Evolutionary conservation across 441 rosid genomes (phyloP).

Genomic region (Sinapis alba): DNA sequence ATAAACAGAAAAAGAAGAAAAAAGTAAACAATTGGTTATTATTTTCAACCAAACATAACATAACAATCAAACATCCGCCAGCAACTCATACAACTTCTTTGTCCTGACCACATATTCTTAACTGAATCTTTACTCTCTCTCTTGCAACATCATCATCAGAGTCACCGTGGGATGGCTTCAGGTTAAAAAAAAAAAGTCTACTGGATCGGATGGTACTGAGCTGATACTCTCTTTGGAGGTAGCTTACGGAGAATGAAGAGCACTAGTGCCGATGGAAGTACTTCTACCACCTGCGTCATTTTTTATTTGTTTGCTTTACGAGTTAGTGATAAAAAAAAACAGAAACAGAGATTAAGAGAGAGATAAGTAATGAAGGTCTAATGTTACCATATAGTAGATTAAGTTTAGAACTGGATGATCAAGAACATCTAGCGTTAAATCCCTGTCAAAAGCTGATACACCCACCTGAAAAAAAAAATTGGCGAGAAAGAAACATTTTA

Average conservation of each 20-base stretch:
- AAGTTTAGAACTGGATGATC: constrained; percentile 71
- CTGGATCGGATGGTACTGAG: constrained; percentile 73
- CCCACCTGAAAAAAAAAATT: constrained; percentile 69
- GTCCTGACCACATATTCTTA: not conserved
- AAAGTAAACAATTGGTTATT: not conserved
- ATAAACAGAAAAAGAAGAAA: not conserved
- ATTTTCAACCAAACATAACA: not conserved
- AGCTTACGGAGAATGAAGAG: constrained; percentile 68
- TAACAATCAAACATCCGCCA: constrained; percentile 21
- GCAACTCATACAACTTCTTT: not conserved
- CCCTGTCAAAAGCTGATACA: constrained; percentile 63
- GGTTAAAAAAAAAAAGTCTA: constrained; percentile 23
- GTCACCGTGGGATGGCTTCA: constrained; percentile 7
- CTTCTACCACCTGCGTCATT: constrained; percentile 63
- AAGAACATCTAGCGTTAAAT: constrained; percentile 64
- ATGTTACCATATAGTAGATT: constrained; percentile 63
- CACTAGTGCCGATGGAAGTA: constrained; percentile 75
- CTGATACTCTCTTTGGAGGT: constrained; percentile 73
- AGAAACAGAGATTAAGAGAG: not conserved
- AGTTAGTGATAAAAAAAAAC: constrained; percentile 1
- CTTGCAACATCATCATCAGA: constrained; percentile 24
- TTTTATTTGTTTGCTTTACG: not conserved
- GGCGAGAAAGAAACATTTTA: not conserved
- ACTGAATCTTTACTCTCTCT: constrained; percentile 10
- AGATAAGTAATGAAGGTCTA: not conserved